Percentiles rank a stretch among this genome's conserved stretches.
phyloP scores from a whole-genome alignment of 768 basidiomycete species.

The Mycena filopes region DNA sequence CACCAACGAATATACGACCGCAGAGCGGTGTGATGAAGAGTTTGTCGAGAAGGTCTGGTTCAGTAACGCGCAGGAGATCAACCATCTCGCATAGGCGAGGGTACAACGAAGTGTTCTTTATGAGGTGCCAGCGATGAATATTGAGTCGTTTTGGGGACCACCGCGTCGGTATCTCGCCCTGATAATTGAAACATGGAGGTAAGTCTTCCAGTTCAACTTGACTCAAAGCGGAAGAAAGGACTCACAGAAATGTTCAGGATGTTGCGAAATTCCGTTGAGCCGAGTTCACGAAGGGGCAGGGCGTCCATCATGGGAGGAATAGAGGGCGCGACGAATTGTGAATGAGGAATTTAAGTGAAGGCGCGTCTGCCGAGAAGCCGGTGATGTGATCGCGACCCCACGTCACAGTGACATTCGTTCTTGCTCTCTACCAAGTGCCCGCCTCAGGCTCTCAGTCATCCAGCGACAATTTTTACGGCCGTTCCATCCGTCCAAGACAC shows the following conservation, averaged over 20 bases:
- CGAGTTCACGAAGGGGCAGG: too few species aligned
- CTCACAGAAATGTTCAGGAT: neutral
- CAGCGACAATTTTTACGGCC: too few species aligned
- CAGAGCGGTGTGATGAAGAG: slow-evolving; percentile 1
- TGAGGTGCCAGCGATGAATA: slow-evolving; percentile 2
- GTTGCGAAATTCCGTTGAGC: neutral
- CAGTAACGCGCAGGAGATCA: neutral
- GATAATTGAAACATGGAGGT: neutral
- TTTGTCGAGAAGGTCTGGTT: neutral
- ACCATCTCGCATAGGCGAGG: slow-evolving; percentile 1
- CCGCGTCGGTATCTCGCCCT: neutral
- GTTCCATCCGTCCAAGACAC: slow-evolving; percentile 1
- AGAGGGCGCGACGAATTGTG: too few species aligned
- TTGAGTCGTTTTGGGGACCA: neutral
- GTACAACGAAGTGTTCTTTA: neutral
- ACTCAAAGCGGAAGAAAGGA: neutral
- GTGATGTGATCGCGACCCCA: too few species aligned
- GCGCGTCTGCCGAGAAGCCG: too few species aligned
- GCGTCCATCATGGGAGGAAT: too few species aligned
- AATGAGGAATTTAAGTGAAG: too few species aligned
- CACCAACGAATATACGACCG: neutral
- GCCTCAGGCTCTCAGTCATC: neutral
- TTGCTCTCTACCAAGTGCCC: neutral
- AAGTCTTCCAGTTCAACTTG: too few species aligned
- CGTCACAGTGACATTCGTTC: neutral